Percentiles rank a stretch among this genome's conserved stretches.
Conservation (phyloP, 208 protist species). For the Wallacemonas collosoma region DNA sequence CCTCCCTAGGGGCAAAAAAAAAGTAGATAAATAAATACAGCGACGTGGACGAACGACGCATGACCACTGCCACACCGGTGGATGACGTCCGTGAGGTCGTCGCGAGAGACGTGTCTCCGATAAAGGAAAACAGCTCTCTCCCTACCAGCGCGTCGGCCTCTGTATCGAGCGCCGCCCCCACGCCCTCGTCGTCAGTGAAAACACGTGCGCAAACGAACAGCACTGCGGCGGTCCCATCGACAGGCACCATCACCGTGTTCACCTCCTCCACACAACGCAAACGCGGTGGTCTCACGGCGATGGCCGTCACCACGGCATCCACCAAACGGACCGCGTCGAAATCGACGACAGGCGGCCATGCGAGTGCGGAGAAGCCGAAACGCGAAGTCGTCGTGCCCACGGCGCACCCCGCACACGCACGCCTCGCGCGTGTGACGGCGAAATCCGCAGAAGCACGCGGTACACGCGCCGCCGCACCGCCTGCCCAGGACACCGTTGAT, state of each 20-base stretch:
- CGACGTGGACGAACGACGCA: too few relatives aligned
- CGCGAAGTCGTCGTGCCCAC: not conserved
- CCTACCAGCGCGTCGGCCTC: too few relatives aligned
- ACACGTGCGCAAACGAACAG: not conserved
- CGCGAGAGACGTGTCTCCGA: too few relatives aligned
- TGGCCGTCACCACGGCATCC: not conserved
- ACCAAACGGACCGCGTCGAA: not conserved
- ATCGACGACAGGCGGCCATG: not conserved
- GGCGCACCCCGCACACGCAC: not conserved
- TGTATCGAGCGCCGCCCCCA: not conserved
- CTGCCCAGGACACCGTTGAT: too few relatives aligned
- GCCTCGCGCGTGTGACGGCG: not conserved
- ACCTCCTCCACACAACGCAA: not conserved
- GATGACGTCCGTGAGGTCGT: not conserved
- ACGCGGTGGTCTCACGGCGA: conserved; percentile 1
- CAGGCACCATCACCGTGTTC: conserved; percentile 14
- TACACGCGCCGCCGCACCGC: not conserved
- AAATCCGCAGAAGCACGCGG: not conserved
- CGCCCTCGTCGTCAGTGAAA: not conserved
- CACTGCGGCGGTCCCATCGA: not conserved
- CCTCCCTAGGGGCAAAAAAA: too few relatives aligned
- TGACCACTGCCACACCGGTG: not conserved
- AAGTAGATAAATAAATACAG: too few relatives aligned
- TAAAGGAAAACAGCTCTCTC: too few relatives aligned
- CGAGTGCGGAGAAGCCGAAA: not conserved